Evolutionary conservation across 495 filamentous ascomycete species (phyloP).

Genomic region (Parmelia sp.): DNA sequence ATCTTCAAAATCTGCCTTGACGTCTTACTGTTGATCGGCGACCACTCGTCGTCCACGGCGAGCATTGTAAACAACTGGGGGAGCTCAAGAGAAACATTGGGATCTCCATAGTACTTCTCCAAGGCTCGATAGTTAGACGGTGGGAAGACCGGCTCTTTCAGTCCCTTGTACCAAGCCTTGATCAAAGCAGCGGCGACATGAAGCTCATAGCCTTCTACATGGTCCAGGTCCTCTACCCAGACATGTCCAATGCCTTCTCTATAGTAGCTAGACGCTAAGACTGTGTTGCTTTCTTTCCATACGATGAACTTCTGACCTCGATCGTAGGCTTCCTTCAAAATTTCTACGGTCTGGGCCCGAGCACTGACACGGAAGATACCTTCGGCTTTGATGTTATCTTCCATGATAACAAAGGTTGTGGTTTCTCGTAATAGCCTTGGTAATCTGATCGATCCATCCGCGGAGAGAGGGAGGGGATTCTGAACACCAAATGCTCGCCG

Average conservation of each 20-base stretch:
- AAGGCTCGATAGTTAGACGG: conserved; percentile 37
- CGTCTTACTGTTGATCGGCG: conserved; percentile 32
- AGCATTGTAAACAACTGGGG: conserved; percentile 29
- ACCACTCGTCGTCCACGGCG: conserved; percentile 34
- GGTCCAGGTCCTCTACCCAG: conserved; percentile 36
- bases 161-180: conserved; percentile 50
- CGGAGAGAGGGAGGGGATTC: conserved; percentile 38
- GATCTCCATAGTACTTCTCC: conserved; percentile 29
- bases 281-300: conserved; percentile 38
- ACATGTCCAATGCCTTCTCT: conserved; percentile 28
- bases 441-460: conserved; percentile 37
- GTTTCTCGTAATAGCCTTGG: conserved; percentile 48
- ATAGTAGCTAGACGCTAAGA: conserved; percentile 27
- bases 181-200: conserved; percentile 46
- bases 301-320: conserved; percentile 46
- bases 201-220: conserved; percentile 44
- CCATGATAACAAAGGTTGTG: conserved; percentile 43
- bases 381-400: conserved; percentile 39
- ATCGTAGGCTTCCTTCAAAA: conserved; percentile 49
- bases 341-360: conserved; percentile 39
- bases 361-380: conserved; percentile 49
- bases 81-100: conserved; percentile 20
- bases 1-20: conserved; percentile 42
- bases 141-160: conserved; percentile 47
- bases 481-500: conserved; percentile 38